Percentiles rank a stretch among this genome's conserved stretches.
These are phyloP conservation scores for Ambrosia hybrid DNA, from an alignment of 140 eudicot species.

Conservation along the genomic window DNA sequence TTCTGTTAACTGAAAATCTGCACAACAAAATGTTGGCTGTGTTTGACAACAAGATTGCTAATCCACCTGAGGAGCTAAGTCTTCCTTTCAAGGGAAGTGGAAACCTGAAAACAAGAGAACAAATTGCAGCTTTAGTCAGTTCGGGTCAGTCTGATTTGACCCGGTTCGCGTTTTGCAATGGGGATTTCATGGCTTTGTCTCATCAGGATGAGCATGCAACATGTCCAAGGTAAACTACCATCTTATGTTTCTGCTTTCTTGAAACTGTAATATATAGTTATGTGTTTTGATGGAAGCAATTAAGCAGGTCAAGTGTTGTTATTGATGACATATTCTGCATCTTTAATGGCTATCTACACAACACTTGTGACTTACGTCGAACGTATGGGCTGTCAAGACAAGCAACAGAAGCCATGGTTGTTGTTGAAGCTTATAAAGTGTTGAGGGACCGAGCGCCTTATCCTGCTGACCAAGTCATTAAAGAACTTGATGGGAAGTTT, in stretches of 20 bases:
- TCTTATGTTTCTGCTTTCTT: neutral
- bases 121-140: too few species aligned
- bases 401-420: slow-evolving; percentile 62
- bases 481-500: slow-evolving; percentile 56
- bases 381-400: slow-evolving; percentile 52
- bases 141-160: too few species aligned
- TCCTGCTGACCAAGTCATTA: too few species aligned
- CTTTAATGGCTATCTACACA: slow-evolving; percentile 41
- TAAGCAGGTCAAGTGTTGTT: slow-evolving; percentile 41
- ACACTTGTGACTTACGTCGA: slow-evolving; percentile 37
- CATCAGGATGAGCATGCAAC: too few species aligned
- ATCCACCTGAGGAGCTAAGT: slow-evolving; percentile 47
- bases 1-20: neutral
- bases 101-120: too few species aligned
- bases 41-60: slow-evolving; percentile 38
- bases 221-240: slow-evolving; percentile 40
- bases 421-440: slow-evolving; percentile 60
- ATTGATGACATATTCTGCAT: slow-evolving; percentile 59
- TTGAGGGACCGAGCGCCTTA: too few species aligned
- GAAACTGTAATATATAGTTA: neutral
- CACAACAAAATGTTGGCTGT: slow-evolving; percentile 48
- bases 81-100: too few species aligned
- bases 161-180: too few species aligned
- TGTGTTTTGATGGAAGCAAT: slow-evolving; percentile 13
- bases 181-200: too few species aligned